These are phyloP conservation scores for Aspergillus cristatus DNA, from an alignment of 495 filamentous ascomycete species.

Conservation along the genomic window DNA sequence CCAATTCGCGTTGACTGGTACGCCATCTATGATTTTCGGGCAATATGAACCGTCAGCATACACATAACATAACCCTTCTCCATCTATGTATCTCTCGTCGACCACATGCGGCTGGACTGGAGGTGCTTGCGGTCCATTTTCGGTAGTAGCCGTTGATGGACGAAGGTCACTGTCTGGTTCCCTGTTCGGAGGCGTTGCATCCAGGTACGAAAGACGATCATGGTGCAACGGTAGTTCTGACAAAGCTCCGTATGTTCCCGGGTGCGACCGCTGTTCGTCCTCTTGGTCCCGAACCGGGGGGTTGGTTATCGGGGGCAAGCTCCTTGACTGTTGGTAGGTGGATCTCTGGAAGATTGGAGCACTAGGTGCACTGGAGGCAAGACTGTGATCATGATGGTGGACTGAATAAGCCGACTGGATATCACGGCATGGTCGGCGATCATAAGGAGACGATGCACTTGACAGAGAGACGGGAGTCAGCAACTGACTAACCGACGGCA, in stretches of 20 bases:
- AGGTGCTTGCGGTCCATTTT: conserved; percentile 8
- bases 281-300: too few species aligned
- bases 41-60: conserved; percentile 82
- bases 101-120: conserved; percentile 35
- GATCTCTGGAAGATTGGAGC: too few species aligned
- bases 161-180: conserved; percentile 10
- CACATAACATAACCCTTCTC: conserved; percentile 75
- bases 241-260: neutral
- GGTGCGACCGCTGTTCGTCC: too few species aligned
- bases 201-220: conserved; percentile 7
- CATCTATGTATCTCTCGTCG: conserved; percentile 49
- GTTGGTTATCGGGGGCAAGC: too few species aligned
- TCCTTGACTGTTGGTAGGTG: too few species aligned
- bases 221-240: conserved; percentile 7
- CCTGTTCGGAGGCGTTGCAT: conserved; percentile 11
- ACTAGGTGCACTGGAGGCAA: too few species aligned
- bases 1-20: conserved; percentile 84
- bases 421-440: too few species aligned
- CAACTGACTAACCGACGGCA: conserved; percentile 42
- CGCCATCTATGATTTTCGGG: conserved; percentile 75
- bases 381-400: too few species aligned
- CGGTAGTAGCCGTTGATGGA: conserved; percentile 3
- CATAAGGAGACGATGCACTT: conserved; percentile 23
- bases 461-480: conserved; percentile 29
- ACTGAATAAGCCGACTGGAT: too few species aligned